These are phyloP conservation scores for Abrus pulchellus DNA, from an alignment of 306 rosid species.

Conservation along the genomic window DNA sequence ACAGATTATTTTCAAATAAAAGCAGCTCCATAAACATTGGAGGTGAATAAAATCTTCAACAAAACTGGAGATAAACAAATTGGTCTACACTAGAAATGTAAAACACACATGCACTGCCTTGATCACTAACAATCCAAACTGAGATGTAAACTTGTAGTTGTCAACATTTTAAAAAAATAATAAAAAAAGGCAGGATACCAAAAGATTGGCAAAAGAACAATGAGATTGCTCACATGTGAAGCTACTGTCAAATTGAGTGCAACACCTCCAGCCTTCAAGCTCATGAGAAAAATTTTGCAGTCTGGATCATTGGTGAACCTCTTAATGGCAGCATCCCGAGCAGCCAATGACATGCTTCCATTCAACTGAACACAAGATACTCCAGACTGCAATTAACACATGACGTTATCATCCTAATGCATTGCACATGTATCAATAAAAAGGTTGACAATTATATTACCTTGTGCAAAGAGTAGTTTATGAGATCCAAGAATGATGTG, in stretches of 20 bases:
- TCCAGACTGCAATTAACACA: conserved; percentile 73
- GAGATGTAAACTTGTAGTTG: neutral
- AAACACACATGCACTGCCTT: neutral
- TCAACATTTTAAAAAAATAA: conserved; percentile 10
- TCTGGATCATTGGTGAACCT: conserved; percentile 82
- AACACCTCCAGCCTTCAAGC: conserved; percentile 97
- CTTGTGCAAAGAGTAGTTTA: conserved; percentile 78
- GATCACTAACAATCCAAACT: neutral
- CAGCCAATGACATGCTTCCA: conserved; percentile 88
- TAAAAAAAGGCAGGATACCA: conserved; percentile 16
- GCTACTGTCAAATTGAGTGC: conserved; percentile 95
- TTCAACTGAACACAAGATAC: conserved; percentile 79
- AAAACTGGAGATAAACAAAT: neutral
- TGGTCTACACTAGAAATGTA: neutral
- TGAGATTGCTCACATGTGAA: conserved; percentile 73
- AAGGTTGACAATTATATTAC: conserved; percentile 49
- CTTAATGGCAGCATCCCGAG: conserved; percentile 80
- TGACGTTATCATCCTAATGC: conserved; percentile 31
- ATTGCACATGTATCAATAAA: conserved; percentile 23
- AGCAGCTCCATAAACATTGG: neutral
- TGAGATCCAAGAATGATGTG: conserved; percentile 95
- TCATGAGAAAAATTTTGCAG: conserved; percentile 94
- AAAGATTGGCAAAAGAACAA: conserved; percentile 29
- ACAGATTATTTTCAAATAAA: neutral
- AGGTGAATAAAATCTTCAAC: neutral